phyloP scores from a whole-genome alignment of 441 rosid species.

The Biscutella laevigata region DNA sequence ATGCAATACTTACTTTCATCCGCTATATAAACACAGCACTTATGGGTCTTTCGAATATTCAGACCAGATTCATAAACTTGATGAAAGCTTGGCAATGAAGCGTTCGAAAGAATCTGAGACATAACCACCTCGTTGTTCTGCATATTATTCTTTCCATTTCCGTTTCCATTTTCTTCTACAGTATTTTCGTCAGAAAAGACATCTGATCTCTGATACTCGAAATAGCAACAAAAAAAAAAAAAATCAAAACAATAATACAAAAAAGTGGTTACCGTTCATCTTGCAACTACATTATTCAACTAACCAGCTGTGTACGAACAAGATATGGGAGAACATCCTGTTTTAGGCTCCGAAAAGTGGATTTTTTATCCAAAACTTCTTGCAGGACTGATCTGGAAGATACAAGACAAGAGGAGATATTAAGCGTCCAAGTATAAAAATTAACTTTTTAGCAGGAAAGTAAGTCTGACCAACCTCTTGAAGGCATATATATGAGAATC shows the following conservation, averaged over 20 bases:
- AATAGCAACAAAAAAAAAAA: slow-evolving; percentile 1
- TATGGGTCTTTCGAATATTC: slow-evolving; percentile 53
- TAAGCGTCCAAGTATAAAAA: neutral
- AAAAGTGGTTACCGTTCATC: neutral
- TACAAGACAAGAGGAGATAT: slow-evolving; percentile 8
- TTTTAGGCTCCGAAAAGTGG: slow-evolving; percentile 61
- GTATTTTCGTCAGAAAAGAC: slow-evolving; percentile 34
- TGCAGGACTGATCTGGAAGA: slow-evolving; percentile 61
- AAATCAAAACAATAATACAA: slow-evolving; percentile 6
- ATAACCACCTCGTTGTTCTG: slow-evolving; percentile 43
- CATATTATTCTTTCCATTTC: slow-evolving; percentile 39
- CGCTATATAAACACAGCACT: slow-evolving; percentile 85
- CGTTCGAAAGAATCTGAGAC: slow-evolving; percentile 61
- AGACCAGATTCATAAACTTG: slow-evolving; percentile 38
- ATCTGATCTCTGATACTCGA: slow-evolving; percentile 52
- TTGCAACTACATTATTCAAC: slow-evolving; percentile 27
- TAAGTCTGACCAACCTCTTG: slow-evolving; percentile 53
- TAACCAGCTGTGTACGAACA: slow-evolving; percentile 87
- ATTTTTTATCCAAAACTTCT: slow-evolving; percentile 61
- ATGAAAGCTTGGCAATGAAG: slow-evolving; percentile 68
- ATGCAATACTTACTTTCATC: slow-evolving; percentile 61
- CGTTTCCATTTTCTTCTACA: slow-evolving; percentile 73
- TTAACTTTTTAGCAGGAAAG: neutral
- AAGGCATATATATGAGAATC: slow-evolving; percentile 95
- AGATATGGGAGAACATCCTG: slow-evolving; percentile 87